Evolutionary conservation across 228 moss, liverwort and hornwort species (phyloP), one percentile per base, ranked within the genome.

Genomic region (Sphagnum fallax): DNA sequence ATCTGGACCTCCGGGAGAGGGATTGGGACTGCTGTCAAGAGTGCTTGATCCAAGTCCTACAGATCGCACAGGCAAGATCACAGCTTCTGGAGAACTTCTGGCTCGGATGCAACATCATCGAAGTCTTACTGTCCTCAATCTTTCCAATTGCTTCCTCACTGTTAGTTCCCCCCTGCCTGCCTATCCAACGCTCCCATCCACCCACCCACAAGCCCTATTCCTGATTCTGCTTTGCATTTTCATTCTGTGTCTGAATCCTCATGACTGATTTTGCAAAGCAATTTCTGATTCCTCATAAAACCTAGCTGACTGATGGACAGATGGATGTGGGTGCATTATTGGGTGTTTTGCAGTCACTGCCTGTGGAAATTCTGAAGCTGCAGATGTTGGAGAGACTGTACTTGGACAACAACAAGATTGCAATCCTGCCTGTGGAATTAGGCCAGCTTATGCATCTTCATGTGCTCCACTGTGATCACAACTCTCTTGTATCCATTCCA

Each of bases 381-480:
- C 98, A 94, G 16, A 88, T 89, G 87, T 84, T 98, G 65, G 84
- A 92, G 77, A 89, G 87, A 75, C 86, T 98, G 16, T 94, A 93
- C 77, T 78, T 98, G 60, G 94, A 98, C 71, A 90, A 92, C 82
- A 98, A 98, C 75, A 98, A 94, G 81, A 82, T 98, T 57, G 70
- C 90, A 70, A 82, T 88, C 16, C 76, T 98, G 75, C 98, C 94
- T 74, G 80, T 89, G 72, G 98, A 98, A 80, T 84, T 98, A 73
- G 94, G 98, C 74, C 89, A 90, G 63, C 92, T 94, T 69, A 81
- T 71, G 60, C 94, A 88, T 72, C 84, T 98, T 62, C 90, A 89
- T 86, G 98, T 98, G 71, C 90, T 98, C 55, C 88, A 92, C 58
- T 92, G 89, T 74, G 98, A 98, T 79, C 94, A 98, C 71, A 98